A percentile compares a stretch with the other conserved stretches of the same genome.
Evolutionary conservation across 164 flowering plant species (phyloP).

Genomic region (Dillenia turbinata): DNA sequence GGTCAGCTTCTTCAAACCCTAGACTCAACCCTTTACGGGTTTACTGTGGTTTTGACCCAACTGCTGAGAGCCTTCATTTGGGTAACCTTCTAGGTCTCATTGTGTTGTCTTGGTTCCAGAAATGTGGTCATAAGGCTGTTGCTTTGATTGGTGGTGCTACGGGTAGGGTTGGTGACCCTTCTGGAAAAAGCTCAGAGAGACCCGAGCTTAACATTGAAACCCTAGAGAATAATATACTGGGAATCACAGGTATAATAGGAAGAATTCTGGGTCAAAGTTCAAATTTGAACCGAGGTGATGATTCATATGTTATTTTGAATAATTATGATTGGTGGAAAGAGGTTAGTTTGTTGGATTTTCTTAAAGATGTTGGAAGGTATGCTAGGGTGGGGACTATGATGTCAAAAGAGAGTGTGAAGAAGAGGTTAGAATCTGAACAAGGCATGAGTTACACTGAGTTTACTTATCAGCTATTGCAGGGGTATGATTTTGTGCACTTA

Average conservation of each 20-base stretch:
- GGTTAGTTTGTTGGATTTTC: slow-evolving; percentile 51
- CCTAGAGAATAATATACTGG: slow-evolving; percentile 42
- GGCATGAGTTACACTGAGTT: slow-evolving; percentile 78
- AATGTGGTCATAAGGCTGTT: slow-evolving; percentile 58
- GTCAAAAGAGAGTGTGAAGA: slow-evolving; percentile 59
- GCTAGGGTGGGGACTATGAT: slow-evolving; percentile 74
- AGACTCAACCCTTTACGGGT: slow-evolving; percentile 32
- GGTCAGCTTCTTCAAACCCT: slow-evolving; percentile 27
- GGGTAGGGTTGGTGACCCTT: slow-evolving; percentile 79
- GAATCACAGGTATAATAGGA: slow-evolving; percentile 32
- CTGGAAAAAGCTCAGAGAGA: slow-evolving; percentile 70
- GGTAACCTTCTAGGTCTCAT: slow-evolving; percentile 80
- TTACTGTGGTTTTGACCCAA: slow-evolving; percentile 90
- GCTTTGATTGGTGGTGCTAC: slow-evolving; percentile 85
- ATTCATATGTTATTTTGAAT: slow-evolving; percentile 36
- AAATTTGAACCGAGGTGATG: slow-evolving; percentile 3
- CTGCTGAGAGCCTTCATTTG: slow-evolving; percentile 73
- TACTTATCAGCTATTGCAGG: slow-evolving; percentile 73
- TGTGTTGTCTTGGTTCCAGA: slow-evolving; percentile 77
- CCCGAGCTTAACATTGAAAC: slow-evolving; percentile 57
- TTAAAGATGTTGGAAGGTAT: slow-evolving; percentile 51
- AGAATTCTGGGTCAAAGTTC: slow-evolving; percentile 23
- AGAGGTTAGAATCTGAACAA: slow-evolving; percentile 56
- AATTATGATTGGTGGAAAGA: slow-evolving; percentile 93
- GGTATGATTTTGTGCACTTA: slow-evolving; percentile 52